Evolutionary conservation across 768 basidiomycete species (phyloP).

Genomic region (Mycena rosella): DNA sequence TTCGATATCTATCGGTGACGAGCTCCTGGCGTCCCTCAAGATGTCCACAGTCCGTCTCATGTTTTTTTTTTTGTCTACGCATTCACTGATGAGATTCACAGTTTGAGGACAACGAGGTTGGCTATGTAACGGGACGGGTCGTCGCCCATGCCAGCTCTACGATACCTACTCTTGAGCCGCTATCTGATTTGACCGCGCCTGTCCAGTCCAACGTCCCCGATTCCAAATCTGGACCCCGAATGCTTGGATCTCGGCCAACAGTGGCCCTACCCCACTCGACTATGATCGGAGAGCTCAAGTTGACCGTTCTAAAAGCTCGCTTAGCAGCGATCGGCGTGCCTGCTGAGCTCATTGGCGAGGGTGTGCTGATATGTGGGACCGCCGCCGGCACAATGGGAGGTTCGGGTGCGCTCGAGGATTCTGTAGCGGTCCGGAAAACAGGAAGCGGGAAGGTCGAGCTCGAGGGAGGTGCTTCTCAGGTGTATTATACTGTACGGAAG

Average conservation of each 20-base stretch:
- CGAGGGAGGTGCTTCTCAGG: slow-evolving; percentile 89
- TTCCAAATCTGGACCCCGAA: slow-evolving; percentile 49
- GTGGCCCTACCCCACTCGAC: slow-evolving; percentile 86
- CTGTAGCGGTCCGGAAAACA: slow-evolving; percentile 91
- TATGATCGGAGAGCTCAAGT: slow-evolving; percentile 97
- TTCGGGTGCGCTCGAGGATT: slow-evolving; percentile 66
- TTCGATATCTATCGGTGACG: slow-evolving; percentile 94
- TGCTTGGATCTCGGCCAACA: slow-evolving; percentile 75
- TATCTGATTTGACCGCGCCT: slow-evolving; percentile 49
- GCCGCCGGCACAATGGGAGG: slow-evolving; percentile 59
- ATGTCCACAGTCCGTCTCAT: slow-evolving; percentile 83
- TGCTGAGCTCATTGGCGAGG: slow-evolving; percentile 97
- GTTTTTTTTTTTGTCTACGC: slow-evolving; percentile 1
- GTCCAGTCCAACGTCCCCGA: slow-evolving; percentile 39
- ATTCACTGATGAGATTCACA: slow-evolving; percentile 46
- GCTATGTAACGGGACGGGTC: slow-evolving; percentile 91
- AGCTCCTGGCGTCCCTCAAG: slow-evolving; percentile 80
- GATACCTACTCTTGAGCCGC: slow-evolving; percentile 88
- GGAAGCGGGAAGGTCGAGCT: slow-evolving; percentile 88
- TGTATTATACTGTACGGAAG: slow-evolving; percentile 89
- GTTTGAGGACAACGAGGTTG: slow-evolving; percentile 99
- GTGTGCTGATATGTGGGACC: slow-evolving; percentile 89
- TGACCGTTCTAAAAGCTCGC: slow-evolving; percentile 88
- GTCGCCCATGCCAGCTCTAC: slow-evolving; percentile 87
- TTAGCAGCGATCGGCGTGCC: slow-evolving; percentile 82